Conservation (phyloP, 2,329 filamentous ascomycete species). For the Diplodia corticola region DNA sequence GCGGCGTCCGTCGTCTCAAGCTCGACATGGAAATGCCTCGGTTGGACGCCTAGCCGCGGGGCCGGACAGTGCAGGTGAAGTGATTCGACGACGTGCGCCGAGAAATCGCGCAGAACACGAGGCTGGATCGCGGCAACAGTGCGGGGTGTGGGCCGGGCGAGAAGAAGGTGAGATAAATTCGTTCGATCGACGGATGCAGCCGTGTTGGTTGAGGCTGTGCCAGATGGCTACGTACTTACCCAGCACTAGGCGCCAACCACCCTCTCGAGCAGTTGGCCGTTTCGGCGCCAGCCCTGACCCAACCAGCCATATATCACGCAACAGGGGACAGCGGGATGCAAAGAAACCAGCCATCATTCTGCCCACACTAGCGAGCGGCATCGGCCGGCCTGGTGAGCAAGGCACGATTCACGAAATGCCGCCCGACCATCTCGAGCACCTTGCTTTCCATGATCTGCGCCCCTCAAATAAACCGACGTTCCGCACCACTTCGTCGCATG, state of each 20-base stretch:
- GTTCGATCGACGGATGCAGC: neutral
- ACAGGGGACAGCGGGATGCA: neutral
- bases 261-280: neutral
- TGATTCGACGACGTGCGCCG: neutral
- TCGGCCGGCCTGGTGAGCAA: neutral
- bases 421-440: too few species aligned
- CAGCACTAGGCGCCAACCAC: neutral
- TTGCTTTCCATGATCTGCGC: neutral
- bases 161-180: neutral
- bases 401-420: neutral
- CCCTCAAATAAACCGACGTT: neutral
- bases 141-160: neutral
- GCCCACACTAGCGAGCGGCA: neutral
- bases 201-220: neutral
- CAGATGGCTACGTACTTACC: too few species aligned
- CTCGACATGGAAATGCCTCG: neutral
- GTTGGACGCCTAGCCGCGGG: neutral
- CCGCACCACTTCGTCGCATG: neutral
- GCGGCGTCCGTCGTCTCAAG: too few species aligned
- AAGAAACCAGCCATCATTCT: neutral
- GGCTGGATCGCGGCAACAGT: neutral
- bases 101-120: conserved; percentile 20
- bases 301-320: neutral
- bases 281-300: neutral
- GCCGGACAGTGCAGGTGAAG: neutral